Evolutionary conservation across 176 grass and related monocot species (phyloP).

Genomic region (Juncus effusus): DNA sequence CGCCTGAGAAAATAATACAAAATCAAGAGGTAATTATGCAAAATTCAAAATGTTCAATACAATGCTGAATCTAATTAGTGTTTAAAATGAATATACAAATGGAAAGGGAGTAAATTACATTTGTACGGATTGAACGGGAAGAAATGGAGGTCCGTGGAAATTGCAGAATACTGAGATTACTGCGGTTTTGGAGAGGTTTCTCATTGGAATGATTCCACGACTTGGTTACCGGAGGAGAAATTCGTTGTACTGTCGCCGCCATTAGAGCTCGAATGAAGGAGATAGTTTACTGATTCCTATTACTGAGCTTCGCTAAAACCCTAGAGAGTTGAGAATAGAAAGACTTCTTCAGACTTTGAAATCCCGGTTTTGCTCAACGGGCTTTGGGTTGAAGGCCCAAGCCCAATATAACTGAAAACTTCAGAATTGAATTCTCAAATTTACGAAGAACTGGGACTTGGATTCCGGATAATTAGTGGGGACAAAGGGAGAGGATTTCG

Average conservation of each 20-base stretch:
- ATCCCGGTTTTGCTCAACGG: too few species aligned
- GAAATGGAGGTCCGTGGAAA: background rate
- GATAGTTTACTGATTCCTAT: too few species aligned
- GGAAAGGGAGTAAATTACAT: background rate
- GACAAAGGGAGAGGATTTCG: too few species aligned
- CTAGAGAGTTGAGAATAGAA: too few species aligned
- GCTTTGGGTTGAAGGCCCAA: too few species aligned
- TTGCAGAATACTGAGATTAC: slow-evolving; percentile 3
- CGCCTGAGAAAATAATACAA: slow-evolving; percentile 2
- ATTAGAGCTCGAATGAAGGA: background rate
- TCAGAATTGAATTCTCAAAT: too few species aligned
- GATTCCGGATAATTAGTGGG: too few species aligned
- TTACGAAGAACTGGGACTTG: too few species aligned
- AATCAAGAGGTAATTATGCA: background rate
- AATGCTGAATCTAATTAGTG: background rate
- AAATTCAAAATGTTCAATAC: background rate
- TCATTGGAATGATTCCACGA: background rate
- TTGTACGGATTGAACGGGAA: background rate
- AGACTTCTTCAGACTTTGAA: too few species aligned
- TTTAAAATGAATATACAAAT: background rate
- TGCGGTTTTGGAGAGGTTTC: background rate
- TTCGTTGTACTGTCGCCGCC: background rate
- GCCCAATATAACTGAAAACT: too few species aligned
- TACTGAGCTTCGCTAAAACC: too few species aligned
- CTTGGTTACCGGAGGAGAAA: background rate